Base-by-base conservation (phyloP, 2,329 filamentous ascomycete species). In the Fusarium sp. region DNA sequence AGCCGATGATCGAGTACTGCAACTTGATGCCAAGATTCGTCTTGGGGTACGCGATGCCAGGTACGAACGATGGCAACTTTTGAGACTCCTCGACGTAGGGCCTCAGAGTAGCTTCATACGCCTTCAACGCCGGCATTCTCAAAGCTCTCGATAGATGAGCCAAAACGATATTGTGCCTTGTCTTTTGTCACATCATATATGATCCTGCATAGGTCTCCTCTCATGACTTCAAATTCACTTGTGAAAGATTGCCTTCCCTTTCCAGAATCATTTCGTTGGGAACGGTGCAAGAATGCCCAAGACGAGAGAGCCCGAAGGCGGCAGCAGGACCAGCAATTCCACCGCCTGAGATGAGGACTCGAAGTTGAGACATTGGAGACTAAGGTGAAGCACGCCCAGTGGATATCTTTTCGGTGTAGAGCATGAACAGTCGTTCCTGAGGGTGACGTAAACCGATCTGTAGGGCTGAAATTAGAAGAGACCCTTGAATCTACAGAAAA, bases 201-300 rank as follows among this genome's bases (percentile, higher is more conserved):
- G 3, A 87, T 74, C 10, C 74, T 71, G 5, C 80, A 79, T n/a
- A 88, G 67, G 48, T 86, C 82, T 0, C 82, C 84, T 8, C 85
- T 77, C 78, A 88, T 83, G 44, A 88, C 83, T 73, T 88, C 86
- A 57, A 79, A 86, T 53, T 88, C 85, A 56, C 79, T 81, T 0
- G 81, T 84, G 25, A 85, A 71, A 8, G 72, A 74, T 65, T 84
- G 81, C 29, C 63, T 67, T 0, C 79, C 78, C 48, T 77, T 72
- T 4, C 79, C 80, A 0, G 78, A 58, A 24, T 65, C 47, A 72
- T 61, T 79, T 78, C 31, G 73, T 73, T 22, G 19, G 82, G 47
- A n/a, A 83, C 58, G 4, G 79, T 82, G 53, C 81, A 75, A 13
- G 69, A 62, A 60, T 76, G 72, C 25, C 72, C 68, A 4, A 77